Conservation (phyloP, 371 early-diverging fungal genomes). For the Rhizopus stolonifer region DNA sequence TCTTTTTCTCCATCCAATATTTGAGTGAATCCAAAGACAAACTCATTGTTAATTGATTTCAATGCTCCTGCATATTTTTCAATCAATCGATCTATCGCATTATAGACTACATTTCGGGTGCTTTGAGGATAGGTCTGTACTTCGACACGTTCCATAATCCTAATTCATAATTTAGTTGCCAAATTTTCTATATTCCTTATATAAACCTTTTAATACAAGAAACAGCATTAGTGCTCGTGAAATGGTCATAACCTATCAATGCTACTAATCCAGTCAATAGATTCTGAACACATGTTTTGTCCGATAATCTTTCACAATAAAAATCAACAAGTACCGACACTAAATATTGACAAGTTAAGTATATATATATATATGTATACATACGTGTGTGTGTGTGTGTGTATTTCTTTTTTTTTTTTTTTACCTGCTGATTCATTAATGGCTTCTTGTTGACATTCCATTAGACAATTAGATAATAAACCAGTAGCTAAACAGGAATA, state of each 20-base stretch:
- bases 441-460: slow-evolving; percentile 32
- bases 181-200: neutral
- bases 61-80: slow-evolving; percentile 37
- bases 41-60: slow-evolving; percentile 56
- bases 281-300: slow-evolving; percentile 71
- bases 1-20: slow-evolving; percentile 98
- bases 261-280: slow-evolving; percentile 67
- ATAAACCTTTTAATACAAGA: slow-evolving; percentile 56
- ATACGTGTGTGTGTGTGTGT: too few relatives aligned
- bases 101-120: slow-evolving; percentile 47
- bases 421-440: slow-evolving; percentile 51
- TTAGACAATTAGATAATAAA: slow-evolving; percentile 53
- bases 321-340: slow-evolving; percentile 74
- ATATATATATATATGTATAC: too few relatives aligned
- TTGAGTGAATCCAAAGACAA: slow-evolving; percentile 84
- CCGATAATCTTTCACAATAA: slow-evolving; percentile 73
- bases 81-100: slow-evolving; percentile 45
- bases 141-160: slow-evolving; percentile 56
- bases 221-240: slow-evolving; percentile 57
- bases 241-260: slow-evolving; percentile 58
- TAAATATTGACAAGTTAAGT: slow-evolving; percentile 13
- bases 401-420: neutral
- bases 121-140: slow-evolving; percentile 65
- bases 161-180: slow-evolving; percentile 3
- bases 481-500: slow-evolving; percentile 39